Percentiles rank a stretch among this genome's conserved stretches.
Conservation (phyloP, 116 monocot genomes). For the Trichopus zeylanicus region DNA sequence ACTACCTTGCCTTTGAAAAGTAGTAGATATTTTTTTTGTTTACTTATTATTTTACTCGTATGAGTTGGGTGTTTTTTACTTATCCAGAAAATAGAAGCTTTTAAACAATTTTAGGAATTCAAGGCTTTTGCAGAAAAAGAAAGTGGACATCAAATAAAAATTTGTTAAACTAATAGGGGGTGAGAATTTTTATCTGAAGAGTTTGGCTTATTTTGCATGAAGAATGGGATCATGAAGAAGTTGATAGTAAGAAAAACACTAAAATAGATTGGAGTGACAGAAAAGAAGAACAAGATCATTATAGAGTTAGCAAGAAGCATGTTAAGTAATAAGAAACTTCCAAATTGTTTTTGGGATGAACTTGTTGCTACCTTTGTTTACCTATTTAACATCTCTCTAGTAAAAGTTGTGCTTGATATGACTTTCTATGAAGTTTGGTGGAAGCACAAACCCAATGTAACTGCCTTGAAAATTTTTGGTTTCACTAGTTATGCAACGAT, state of each 20-base stretch:
- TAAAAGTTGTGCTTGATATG: too few species aligned
- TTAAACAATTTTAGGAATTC: neutral
- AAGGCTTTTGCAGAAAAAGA: slow-evolving; percentile 4
- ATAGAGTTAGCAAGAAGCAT: neutral
- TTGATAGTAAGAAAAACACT: too few species aligned
- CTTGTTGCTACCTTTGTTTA: neutral
- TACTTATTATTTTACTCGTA: slow-evolving; percentile 5
- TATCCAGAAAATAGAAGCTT: neutral
- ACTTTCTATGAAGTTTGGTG: neutral
- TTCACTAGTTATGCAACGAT: too few species aligned
- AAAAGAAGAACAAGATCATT: neutral
- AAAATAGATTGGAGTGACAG: neutral
- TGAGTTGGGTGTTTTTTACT: slow-evolving; percentile 10
- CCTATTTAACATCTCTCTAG: neutral
- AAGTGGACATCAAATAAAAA: slow-evolving; percentile 1
- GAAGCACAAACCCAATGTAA: too few species aligned
- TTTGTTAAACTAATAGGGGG: neutral
- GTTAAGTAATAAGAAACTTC: neutral
- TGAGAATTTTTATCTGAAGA: slow-evolving; percentile 10
- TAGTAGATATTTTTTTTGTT: slow-evolving; percentile 8
- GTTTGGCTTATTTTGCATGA: slow-evolving; percentile 8
- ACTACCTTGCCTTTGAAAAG: neutral
- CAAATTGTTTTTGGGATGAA: neutral
- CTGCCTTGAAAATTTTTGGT: too few species aligned
- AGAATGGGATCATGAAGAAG: too few species aligned